Evolutionary conservation across 2,329 filamentous ascomycete genomes (phyloP).

Genomic region (Dactylella cylindrospora): DNA sequence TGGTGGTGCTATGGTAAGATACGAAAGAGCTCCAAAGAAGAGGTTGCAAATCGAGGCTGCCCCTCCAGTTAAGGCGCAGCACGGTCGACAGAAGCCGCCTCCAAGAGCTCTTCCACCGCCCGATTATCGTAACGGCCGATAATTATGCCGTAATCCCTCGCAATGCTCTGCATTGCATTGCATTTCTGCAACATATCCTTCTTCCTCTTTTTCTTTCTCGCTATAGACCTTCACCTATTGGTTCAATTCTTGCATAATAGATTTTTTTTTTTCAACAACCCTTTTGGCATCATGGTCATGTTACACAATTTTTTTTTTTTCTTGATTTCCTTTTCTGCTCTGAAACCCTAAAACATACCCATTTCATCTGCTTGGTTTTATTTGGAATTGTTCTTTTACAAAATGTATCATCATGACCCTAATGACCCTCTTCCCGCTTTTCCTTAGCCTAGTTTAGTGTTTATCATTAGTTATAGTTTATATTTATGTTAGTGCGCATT

Average conservation of each 20-base stretch:
- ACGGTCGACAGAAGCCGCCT: slow-evolving; percentile 28
- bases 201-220: slow-evolving; percentile 11
- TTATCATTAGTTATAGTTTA: slow-evolving; percentile 36
- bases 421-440: slow-evolving; percentile 24
- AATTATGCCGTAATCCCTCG: background rate
- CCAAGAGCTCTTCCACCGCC: slow-evolving; percentile 40
- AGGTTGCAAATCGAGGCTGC: slow-evolving; percentile 36
- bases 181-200: slow-evolving; percentile 22
- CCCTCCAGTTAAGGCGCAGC: slow-evolving; percentile 15
- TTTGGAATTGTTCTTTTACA: slow-evolving; percentile 4
- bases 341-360: slow-evolving; percentile 41
- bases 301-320: slow-evolving; percentile 32
- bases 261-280: slow-evolving; percentile 8
- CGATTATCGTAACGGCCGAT: slow-evolving; percentile 43
- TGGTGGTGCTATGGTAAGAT: slow-evolving; percentile 20
- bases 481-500: slow-evolving; percentile 44
- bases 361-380: slow-evolving; percentile 28
- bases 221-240: slow-evolving; percentile 40
- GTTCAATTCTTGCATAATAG: slow-evolving; percentile 43
- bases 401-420: slow-evolving; percentile 43
- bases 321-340: slow-evolving; percentile 21
- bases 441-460: slow-evolving; percentile 29
- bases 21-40: slow-evolving; percentile 30
- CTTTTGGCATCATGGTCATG: slow-evolving; percentile 7
- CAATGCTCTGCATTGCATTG: slow-evolving; percentile 11